Base-by-base conservation (phyloP, 2,329 filamentous ascomycete genomes). In the Cladophialophora carrionii region DNA sequence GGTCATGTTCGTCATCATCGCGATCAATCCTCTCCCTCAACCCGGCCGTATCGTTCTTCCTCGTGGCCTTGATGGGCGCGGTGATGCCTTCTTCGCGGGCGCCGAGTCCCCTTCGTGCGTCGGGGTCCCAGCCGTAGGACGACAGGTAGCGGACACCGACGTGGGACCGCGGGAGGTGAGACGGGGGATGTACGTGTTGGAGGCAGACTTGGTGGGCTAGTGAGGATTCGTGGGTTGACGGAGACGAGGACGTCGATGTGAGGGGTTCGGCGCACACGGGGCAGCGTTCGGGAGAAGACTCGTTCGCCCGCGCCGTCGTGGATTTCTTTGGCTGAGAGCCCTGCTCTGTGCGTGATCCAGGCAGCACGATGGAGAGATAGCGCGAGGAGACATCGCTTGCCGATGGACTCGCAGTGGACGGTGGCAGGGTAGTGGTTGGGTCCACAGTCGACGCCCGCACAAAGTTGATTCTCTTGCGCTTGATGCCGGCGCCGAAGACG, bases 21-120 rank as follows among this genome's bases (percentile, higher is more conserved):
- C 3, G 5, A 43, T 20, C 37, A 7, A 2, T 5, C 4, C 79
- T 75, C 49, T 83, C 81, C 0, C 92, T 92, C 29, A 96, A 76
- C 0, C 93, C 94, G 7, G 90, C 79, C 3, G 85, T 92, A 73
- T 94, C 87, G 51, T 88, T 84, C 77, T 96, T 96, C 61, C 84
- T 80, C 64, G 82, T 84, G 0, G 85, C 80, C 74, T 92, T 92
- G 68, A 97, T 82, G 0, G 93, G 93, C 69, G 87, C 88, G 48
- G 88, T 82, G 66, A 91, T 88, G 2, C 93, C 93, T 70, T 90
- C 85, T 0, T 90, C 88, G 1, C 80, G 78, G 9, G 84, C 84
- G 0, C 93, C 93, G 0, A 97, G 81, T 0, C 93, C 93, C 17
- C 79, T 76, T 2, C 91, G 81, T 52, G 79, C 79, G 73, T 88